These are phyloP conservation scores for Rutstroemia sp. DNA, from an alignment of 2,329 filamentous ascomycete species.

Conservation along the genomic window DNA sequence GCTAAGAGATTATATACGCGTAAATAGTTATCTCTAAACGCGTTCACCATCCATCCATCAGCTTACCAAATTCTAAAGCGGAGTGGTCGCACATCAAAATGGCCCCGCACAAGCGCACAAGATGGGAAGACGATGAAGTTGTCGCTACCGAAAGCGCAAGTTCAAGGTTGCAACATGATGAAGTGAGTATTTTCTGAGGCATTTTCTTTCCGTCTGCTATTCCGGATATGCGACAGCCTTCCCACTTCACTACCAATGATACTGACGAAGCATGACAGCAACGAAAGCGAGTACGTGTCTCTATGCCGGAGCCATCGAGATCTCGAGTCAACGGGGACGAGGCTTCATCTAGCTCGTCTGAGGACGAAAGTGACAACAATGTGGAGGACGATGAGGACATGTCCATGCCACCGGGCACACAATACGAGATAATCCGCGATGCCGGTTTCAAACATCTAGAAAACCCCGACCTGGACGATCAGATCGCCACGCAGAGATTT, in stretches of 20 bases:
- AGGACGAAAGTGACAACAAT: constrained; percentile 26
- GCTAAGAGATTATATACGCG: no score
- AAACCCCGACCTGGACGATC: constrained; percentile 51
- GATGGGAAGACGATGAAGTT: constrained; percentile 28
- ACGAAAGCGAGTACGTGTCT: constrained; percentile 36
- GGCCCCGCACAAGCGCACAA: constrained; percentile 36
- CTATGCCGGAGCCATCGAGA: constrained; percentile 18
- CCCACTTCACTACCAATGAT: background rate
- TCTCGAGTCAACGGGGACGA: constrained; percentile 11
- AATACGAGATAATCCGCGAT: constrained; percentile 56
- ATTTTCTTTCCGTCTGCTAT: background rate
- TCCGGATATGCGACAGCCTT: background rate
- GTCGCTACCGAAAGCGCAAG: constrained; percentile 25
- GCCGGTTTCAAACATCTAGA: constrained; percentile 50
- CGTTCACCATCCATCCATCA: no score
- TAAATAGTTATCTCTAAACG: no score
- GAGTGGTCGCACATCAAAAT: constrained; percentile 23
- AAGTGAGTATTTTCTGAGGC: constrained; percentile 3
- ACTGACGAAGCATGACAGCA: constrained; percentile 20
- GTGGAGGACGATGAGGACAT: constrained; percentile 15
- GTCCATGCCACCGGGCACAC: constrained; percentile 38
- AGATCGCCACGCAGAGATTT: constrained; percentile 54
- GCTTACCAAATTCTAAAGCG: no score
- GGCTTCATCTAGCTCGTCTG: constrained; percentile 18
- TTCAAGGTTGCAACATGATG: constrained; percentile 20